Conservation (phyloP, 2,329 filamentous ascomycete genomes). For the Lojkania enalia region DNA sequence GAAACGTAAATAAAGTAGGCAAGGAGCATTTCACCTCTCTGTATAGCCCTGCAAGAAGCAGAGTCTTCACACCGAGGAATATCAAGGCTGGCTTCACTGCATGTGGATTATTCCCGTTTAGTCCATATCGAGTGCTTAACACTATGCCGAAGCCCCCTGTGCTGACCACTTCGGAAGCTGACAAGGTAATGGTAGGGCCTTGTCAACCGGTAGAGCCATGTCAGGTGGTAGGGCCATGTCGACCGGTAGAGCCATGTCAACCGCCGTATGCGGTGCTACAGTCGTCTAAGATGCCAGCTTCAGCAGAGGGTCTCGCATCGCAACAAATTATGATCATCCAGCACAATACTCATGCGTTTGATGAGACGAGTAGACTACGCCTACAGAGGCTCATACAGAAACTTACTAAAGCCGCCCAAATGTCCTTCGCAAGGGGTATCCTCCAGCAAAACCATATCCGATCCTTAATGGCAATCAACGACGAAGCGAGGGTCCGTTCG, state of each 20-base stretch:
- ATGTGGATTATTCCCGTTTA: conserved; percentile 3
- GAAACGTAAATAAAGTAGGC: conserved; percentile 7
- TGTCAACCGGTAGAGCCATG: too few species aligned
- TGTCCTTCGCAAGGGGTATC: conserved; percentile 13
- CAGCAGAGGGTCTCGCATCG: conserved; percentile 13
- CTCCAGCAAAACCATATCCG: conserved; percentile 26
- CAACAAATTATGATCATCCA: conserved; percentile 5
- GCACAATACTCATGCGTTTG: conserved; percentile 3
- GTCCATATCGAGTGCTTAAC: neutral
- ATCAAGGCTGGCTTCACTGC: conserved; percentile 26
- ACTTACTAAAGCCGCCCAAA: conserved; percentile 1
- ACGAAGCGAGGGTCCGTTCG: conserved; percentile 24
- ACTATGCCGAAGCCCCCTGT: neutral
- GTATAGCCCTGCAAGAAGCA: conserved; percentile 23
- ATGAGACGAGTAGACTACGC: conserved; percentile 3
- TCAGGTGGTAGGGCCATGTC: too few species aligned
- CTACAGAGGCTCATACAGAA: conserved; percentile 1
- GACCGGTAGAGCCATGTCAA: neutral
- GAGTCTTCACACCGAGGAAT: conserved; percentile 25
- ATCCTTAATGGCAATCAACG: conserved; percentile 28
- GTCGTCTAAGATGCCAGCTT: conserved; percentile 25
- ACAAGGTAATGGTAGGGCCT: neutral
- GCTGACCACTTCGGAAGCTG: neutral
- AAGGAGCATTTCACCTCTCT: conserved; percentile 18
- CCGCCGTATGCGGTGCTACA: conserved; percentile 22